Evolutionary conservation across 345 rosid species (phyloP).

Genomic region (Salix udensis): DNA sequence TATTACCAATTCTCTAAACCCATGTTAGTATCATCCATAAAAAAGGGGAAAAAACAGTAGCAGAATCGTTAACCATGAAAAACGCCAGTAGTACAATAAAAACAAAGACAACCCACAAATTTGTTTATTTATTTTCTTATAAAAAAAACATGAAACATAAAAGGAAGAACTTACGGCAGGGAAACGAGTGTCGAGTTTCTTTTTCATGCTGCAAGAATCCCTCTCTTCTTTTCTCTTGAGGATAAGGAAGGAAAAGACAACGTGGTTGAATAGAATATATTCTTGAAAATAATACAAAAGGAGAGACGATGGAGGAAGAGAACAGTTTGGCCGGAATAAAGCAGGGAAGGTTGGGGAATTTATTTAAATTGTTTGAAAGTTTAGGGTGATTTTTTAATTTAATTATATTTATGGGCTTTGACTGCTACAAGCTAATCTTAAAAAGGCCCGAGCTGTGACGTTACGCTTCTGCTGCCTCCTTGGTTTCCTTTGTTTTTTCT

Average conservation of each 20-base stretch:
- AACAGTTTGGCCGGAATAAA: background rate
- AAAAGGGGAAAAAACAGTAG: background rate
- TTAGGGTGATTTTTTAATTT: background rate
- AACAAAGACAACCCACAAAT: background rate
- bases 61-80: background rate
- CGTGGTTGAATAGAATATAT: background rate
- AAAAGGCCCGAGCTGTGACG: background rate
- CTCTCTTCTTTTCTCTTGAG: background rate
- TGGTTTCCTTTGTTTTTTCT: background rate
- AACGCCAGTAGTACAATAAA: background rate
- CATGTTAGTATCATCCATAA: background rate
- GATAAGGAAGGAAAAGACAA: background rate
- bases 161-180: slow-evolving; percentile 18
- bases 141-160: background rate
- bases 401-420: background rate
- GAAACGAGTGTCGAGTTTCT: slow-evolving; percentile 49
- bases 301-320: background rate
- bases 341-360: background rate
- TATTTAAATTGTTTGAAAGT: background rate
- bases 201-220: slow-evolving; percentile 27
- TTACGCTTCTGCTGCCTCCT: background rate
- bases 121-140: background rate
- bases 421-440: background rate
- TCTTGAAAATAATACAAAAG: background rate
- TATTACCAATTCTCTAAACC: background rate